phyloP scores from a whole-genome alignment of 2,329 filamentous ascomycete genomes.

The Tricladium varicosporioides region DNA sequence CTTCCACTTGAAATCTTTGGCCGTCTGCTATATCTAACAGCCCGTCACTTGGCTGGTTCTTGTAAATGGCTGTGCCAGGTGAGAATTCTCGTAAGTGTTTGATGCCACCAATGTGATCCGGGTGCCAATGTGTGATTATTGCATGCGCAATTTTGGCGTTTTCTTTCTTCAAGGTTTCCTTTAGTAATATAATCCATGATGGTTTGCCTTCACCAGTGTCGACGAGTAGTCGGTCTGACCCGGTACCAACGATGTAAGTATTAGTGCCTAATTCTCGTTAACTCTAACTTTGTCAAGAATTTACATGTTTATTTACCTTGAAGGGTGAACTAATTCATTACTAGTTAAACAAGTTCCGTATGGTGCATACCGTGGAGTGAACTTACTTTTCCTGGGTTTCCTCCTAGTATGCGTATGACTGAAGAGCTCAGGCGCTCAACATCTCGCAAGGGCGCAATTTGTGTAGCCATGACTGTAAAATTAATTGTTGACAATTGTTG shows the following conservation, averaged over 20 bases:
- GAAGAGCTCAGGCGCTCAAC: slow-evolving; percentile 75
- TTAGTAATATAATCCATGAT: slow-evolving; percentile 68
- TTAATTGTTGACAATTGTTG: not conserved
- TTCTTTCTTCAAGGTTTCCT: slow-evolving; percentile 63
- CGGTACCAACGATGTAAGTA: slow-evolving; percentile 86
- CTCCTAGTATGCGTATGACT: slow-evolving; percentile 81
- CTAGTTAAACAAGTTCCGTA: not conserved
- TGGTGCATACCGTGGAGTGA: too few relatives aligned
- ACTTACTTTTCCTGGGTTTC: slow-evolving; percentile 80
- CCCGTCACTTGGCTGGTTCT: slow-evolving; percentile 55
- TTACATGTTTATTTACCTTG: slow-evolving; percentile 46
- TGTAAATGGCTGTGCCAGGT: slow-evolving; percentile 64
- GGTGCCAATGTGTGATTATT: slow-evolving; percentile 90
- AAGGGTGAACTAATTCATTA: slow-evolving; percentile 51
- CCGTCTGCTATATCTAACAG: slow-evolving; percentile 56
- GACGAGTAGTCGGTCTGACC: slow-evolving; percentile 71
- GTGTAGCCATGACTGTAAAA: slow-evolving; percentile 28
- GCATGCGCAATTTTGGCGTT: slow-evolving; percentile 65
- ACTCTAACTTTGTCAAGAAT: slow-evolving; percentile 36
- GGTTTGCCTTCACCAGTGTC: slow-evolving; percentile 81
- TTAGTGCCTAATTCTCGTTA: slow-evolving; percentile 73
- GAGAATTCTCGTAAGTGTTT: slow-evolving; percentile 62
- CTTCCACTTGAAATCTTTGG: slow-evolving; percentile 53
- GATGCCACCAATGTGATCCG: slow-evolving; percentile 79
- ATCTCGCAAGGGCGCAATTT: slow-evolving; percentile 52